These are phyloP conservation scores for Podospora appendiculata DNA, from an alignment of 495 filamentous ascomycete species.

Conservation along the genomic window DNA sequence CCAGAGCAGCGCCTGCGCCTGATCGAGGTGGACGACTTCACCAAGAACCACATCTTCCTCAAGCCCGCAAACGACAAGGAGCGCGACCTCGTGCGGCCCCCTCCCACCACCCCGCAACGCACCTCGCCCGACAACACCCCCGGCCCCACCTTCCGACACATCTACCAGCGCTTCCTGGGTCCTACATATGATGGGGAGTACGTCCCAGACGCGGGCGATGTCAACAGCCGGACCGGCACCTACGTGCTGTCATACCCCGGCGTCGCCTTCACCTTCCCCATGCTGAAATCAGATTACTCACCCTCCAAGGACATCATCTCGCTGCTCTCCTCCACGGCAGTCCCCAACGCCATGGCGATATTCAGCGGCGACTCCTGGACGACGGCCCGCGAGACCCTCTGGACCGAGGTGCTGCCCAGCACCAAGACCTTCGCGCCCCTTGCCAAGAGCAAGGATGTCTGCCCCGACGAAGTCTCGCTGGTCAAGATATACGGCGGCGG, in stretches of 20 bases:
- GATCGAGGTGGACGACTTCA: slow-evolving; percentile 86
- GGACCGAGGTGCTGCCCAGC: slow-evolving; percentile 62
- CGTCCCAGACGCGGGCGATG: slow-evolving; percentile 35
- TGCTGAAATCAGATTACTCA: slow-evolving; percentile 69
- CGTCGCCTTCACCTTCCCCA: slow-evolving; percentile 81
- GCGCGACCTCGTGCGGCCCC: slow-evolving; percentile 67
- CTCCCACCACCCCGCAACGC: slow-evolving; percentile 34
- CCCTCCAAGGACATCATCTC: slow-evolving; percentile 78
- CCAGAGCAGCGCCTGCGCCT: slow-evolving; percentile 84
- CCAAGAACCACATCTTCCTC: slow-evolving; percentile 73
- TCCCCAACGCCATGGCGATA: slow-evolving; percentile 73
- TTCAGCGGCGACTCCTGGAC: slow-evolving; percentile 87
- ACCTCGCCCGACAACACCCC: slow-evolving; percentile 30
- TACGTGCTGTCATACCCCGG: slow-evolving; percentile 93
- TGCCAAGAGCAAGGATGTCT: slow-evolving; percentile 53
- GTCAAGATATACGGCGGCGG: slow-evolving; percentile 69
- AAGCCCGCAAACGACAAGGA: slow-evolving; percentile 67
- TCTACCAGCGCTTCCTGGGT: slow-evolving; percentile 85
- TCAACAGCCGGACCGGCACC: slow-evolving; percentile 28
- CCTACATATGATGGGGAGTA: slow-evolving; percentile 92
- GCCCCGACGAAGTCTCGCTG: slow-evolving; percentile 74
- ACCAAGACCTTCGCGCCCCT: slow-evolving; percentile 43
- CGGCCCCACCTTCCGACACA: slow-evolving; percentile 80
- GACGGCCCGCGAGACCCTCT: slow-evolving; percentile 65
- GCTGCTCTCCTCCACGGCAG: slow-evolving; percentile 69